A percentile compares a stretch with the other conserved stretches of the same genome.
These are phyloP conservation scores for Epichloe coenophiala DNA, from an alignment of 2,329 filamentous ascomycete species.

Conservation along the genomic window DNA sequence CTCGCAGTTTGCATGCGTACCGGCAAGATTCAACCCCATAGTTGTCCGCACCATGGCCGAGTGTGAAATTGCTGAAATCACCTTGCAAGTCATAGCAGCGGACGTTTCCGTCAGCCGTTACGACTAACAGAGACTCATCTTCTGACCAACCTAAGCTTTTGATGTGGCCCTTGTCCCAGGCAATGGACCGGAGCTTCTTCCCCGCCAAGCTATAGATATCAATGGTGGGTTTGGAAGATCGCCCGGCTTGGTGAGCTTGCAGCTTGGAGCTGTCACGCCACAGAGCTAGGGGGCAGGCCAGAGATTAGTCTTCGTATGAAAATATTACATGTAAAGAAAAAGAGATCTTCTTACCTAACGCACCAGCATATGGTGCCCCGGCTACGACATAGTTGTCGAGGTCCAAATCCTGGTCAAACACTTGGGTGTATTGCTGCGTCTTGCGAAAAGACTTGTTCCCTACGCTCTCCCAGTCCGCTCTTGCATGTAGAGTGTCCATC, in stretches of 20 bases:
- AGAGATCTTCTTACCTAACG: conserved; percentile 58
- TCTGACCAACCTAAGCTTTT: conserved; percentile 92
- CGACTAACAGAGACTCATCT: conserved; percentile 79
- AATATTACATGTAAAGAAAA: background rate
- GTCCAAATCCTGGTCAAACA: conserved; percentile 89
- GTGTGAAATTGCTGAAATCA: conserved; percentile 86
- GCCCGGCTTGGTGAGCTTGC: conserved; percentile 59
- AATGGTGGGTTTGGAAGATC: conserved; percentile 67
- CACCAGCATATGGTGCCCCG: conserved; percentile 85
- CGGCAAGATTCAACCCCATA: conserved; percentile 76
- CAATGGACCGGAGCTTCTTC: conserved; percentile 70
- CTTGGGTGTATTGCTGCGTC: conserved; percentile 78
- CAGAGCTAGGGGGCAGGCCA: conserved; percentile 44
- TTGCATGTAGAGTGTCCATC: conserved; percentile 52
- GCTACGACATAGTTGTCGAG: conserved; percentile 87
- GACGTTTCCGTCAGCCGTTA: conserved; percentile 81
- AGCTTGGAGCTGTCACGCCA: conserved; percentile 82
- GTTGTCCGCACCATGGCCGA: conserved; percentile 82
- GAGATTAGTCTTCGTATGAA: background rate
- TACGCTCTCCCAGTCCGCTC: conserved; percentile 86
- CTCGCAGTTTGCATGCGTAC: conserved; percentile 14
- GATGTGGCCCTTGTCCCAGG: conserved; percentile 84
- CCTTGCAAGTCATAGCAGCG: conserved; percentile 86
- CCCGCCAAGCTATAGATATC: conserved; percentile 91
- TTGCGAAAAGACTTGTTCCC: conserved; percentile 94